Evolutionary conservation across 2,329 filamentous ascomycete species (phyloP), one percentile per base, ranked within the genome.

Genomic region (Colletotrichum higginsianum): DNA sequence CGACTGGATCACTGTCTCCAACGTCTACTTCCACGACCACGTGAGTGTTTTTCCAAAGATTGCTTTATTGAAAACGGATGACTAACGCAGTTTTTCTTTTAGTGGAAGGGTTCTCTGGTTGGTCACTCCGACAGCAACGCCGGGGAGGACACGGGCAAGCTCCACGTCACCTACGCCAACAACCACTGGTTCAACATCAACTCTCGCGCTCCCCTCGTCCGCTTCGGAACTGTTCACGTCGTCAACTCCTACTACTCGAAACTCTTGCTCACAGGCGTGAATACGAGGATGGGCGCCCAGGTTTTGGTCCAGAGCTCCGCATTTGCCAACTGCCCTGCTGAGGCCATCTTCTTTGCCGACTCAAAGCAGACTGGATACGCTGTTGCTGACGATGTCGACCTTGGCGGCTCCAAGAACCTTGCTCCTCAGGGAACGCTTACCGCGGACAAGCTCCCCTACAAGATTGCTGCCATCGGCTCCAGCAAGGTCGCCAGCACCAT

Each of bases 141-240:
- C 15, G 81, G 78, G 47, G 89, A 91, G 75, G 90, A 92, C 76
- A 87, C 78, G 3, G 89, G 90, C 72, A 84, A 87, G 75, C 81
- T 92, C 18, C 86, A 82, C 75, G 83, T 92, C 35, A 91, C 90
- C 30, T 90, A 89, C 77, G 84, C 85, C 79, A 87, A 90, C 82
- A 91, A 91, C 84, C 83, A 88, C 83, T 91, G 84, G 82, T 75
- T 80, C 73, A 91, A 91, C 80, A 80, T 91, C 74, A 88, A 90
- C 83, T 89, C 87, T 26, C 89, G 90, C 67, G 82, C 82, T 0
- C 90, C 90, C 1, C 88, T 86, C 4, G 79, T 91, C 76, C 88
- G 90, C 73, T 92, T 91, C 79, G 90, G 89, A 12, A 91, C 88
- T 9, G 89, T 84, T 9, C 90, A 92, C 77, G 74, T 83, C 66